Evolutionary conservation across 2,329 filamentous ascomycete genomes (phyloP).

Genomic region (Herpomyces periplanetae): DNA sequence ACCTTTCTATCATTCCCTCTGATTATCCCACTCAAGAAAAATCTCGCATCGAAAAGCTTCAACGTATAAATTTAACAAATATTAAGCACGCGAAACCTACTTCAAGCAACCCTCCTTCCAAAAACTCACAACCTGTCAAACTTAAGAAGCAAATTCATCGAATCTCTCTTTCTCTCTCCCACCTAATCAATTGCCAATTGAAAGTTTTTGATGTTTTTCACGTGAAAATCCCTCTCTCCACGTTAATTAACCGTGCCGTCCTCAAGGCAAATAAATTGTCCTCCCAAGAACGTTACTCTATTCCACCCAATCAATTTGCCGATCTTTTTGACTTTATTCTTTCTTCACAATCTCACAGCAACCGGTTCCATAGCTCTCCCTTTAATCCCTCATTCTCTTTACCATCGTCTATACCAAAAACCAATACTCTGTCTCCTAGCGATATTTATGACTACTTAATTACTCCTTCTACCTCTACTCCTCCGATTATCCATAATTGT

Average conservation of each 20-base stretch:
- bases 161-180: slow-evolving; percentile 36
- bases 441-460: too few relatives aligned
- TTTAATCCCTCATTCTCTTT: too few relatives aligned
- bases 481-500: too few relatives aligned
- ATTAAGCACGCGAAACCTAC: slow-evolving; percentile 19
- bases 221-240: slow-evolving; percentile 40
- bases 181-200: slow-evolving; percentile 45
- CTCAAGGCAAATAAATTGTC: slow-evolving; percentile 63
- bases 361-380: too few relatives aligned
- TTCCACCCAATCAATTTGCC: too few relatives aligned
- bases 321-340: too few relatives aligned
- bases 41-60: slow-evolving; percentile 26
- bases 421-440: too few relatives aligned
- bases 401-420: too few relatives aligned
- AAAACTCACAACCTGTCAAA: slow-evolving; percentile 6
- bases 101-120: slow-evolving; percentile 6
- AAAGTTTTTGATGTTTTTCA: slow-evolving; percentile 35
- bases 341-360: too few relatives aligned
- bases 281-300: too few relatives aligned
- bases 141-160: slow-evolving; percentile 11
- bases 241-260: slow-evolving; percentile 48
- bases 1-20: slow-evolving; percentile 34
- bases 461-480: too few relatives aligned
- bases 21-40: slow-evolving; percentile 30
- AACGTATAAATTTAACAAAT: slow-evolving; percentile 69